Evolutionary conservation across 2,329 filamentous ascomycete genomes (phyloP), one percentile per base, ranked within the genome.

Genomic region (Aspergillus costaricaensis): DNA sequence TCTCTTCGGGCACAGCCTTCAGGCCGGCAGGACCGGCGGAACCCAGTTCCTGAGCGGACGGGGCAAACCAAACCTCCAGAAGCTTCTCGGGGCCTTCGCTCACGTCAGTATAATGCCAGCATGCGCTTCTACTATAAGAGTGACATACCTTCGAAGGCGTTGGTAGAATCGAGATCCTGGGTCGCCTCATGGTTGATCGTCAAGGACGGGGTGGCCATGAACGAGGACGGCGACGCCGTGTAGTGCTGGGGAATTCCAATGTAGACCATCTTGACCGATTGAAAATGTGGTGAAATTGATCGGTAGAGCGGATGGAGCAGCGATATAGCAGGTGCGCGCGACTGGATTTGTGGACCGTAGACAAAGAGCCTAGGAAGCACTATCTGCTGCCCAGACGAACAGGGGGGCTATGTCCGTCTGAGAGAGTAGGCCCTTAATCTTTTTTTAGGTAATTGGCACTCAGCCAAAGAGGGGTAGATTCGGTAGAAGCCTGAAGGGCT

Each of bases 301-400:
- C 47, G 47, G 25, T 47, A 36, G 44, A 70, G 66, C 69, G 60
- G 39, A 39, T n/a, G 17, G 47, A 44, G 36, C 41, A 39, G 51
- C 66, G 57, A 48, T 58, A 53, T 39, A 64, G 48, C 50, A 55
- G 50, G 52, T 32, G 57, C 58, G 59, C 61, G 59, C 56, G 58
- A 55, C 62, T 57, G 56, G 38, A 60, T 58, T 53, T 57, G 54
- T 65, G 57, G 61, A 63, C 63, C 65, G 62, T 65, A 72, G 69
- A 69, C 67, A 70, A 66, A 62, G 73, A 75, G 71, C 71, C 75
- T 72, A 85, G 90, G 90, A 90, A 95, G 92, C 92, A 91, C 92
- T 92, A 90, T 92, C 92, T 96, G 88, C 91, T 88, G 85, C 91
- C 87, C 91, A 96, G 92, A 94, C 91, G 91, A 93, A 93, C 90